phyloP scores from a whole-genome alignment of 1,284 basidiomycete genomes.

The Tremellales sp. region DNA sequence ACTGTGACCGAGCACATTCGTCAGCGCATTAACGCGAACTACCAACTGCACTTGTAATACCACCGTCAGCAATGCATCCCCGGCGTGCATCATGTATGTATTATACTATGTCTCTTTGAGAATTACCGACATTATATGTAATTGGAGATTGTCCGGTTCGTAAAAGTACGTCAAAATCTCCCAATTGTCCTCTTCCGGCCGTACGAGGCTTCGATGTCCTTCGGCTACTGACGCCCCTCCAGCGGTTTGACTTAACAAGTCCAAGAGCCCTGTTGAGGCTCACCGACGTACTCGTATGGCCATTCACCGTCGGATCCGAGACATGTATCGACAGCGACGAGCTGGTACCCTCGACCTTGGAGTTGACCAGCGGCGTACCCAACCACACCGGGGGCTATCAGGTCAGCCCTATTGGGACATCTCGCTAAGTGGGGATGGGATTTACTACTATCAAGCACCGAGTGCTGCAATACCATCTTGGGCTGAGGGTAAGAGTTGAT shows the following conservation, averaged over 20 bases:
- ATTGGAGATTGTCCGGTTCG: too few relatives aligned
- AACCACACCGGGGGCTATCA: slow-evolving; percentile 15
- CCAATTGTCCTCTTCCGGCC: background rate
- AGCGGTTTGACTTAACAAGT: slow-evolving; percentile 23
- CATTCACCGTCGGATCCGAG: slow-evolving; percentile 40
- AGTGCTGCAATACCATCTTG: slow-evolving; percentile 41
- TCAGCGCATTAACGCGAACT: background rate
- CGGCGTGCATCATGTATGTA: background rate
- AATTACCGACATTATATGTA: background rate
- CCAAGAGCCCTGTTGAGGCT: slow-evolving; percentile 40
- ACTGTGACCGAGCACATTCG: too few relatives aligned
- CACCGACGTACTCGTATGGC: slow-evolving; percentile 40
- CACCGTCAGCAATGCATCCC: background rate
- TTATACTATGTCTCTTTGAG: background rate
- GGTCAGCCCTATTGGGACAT: background rate
- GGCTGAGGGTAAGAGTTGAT: slow-evolving; percentile 28
- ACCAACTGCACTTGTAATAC: background rate
- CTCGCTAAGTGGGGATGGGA: background rate
- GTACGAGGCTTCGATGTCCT: background rate
- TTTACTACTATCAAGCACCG: slow-evolving; percentile 26
- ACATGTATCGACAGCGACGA: slow-evolving; percentile 46
- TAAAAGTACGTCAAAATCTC: background rate
- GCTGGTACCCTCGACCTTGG: slow-evolving; percentile 35
- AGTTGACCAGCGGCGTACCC: slow-evolving; percentile 34
- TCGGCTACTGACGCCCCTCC: background rate